A percentile compares a stretch with the other conserved stretches of the same genome.
Conservation (phyloP, 805 yeast genomes). For the Saturnispora saitoi region DNA sequence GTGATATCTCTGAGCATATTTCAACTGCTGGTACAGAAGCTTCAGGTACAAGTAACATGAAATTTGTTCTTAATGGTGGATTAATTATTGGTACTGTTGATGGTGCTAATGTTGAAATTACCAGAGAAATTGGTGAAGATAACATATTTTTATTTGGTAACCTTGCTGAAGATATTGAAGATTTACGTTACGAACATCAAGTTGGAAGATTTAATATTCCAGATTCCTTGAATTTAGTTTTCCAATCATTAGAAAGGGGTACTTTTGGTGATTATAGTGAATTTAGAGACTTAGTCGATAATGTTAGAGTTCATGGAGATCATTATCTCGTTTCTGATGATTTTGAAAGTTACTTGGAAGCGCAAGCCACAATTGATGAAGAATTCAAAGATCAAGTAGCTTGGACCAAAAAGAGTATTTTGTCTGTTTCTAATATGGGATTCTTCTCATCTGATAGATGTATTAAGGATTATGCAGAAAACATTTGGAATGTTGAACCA, state of each 20-base stretch:
- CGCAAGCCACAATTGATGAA: slow-evolving; percentile 68
- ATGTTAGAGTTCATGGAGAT: slow-evolving; percentile 69
- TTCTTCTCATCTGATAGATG: slow-evolving; percentile 88
- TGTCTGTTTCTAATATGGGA: slow-evolving; percentile 86
- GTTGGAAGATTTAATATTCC: slow-evolving; percentile 54
- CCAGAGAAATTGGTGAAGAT: slow-evolving; percentile 89
- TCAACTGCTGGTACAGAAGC: slow-evolving; percentile 98
- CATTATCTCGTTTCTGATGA: slow-evolving; percentile 83
- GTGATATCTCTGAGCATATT: slow-evolving; percentile 86
- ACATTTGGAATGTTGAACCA: slow-evolving; percentile 90
- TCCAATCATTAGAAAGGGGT: slow-evolving; percentile 58
- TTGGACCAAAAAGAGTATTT: slow-evolving; percentile 73
- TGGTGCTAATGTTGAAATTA: slow-evolving; percentile 93
- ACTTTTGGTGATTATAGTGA: slow-evolving; percentile 61
- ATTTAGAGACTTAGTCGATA: slow-evolving; percentile 58
- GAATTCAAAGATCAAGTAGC: slow-evolving; percentile 53
- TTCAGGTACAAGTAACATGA: slow-evolving; percentile 93
- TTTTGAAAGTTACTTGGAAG: slow-evolving; percentile 77
- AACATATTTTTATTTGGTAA: slow-evolving; percentile 89
- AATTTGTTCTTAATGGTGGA: slow-evolving; percentile 90
- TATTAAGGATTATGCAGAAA: slow-evolving; percentile 84
- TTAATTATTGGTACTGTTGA: slow-evolving; percentile 91
- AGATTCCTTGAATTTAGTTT: slow-evolving; percentile 50
- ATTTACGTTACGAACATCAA: slow-evolving; percentile 66
- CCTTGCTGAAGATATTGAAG: slow-evolving; percentile 83